Conservation (phyloP, 176 grass and related monocot genomes). For the Otatea glauca region DNA sequence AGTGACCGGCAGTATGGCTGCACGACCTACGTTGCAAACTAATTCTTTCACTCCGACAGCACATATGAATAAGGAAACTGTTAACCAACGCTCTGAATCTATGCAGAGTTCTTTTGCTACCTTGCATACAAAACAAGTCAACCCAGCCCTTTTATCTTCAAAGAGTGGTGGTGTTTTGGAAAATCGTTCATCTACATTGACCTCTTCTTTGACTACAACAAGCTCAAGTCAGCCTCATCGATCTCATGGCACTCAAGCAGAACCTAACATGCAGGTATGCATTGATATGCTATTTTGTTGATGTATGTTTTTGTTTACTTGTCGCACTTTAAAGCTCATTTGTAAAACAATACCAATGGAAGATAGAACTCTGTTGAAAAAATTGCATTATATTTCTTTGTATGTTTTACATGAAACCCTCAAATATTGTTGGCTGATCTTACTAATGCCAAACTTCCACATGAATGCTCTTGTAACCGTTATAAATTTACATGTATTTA, state of each 20-base stretch:
- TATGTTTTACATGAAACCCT: not conserved
- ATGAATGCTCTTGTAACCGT: not conserved
- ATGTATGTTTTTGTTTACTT: not conserved
- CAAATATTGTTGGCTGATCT: not conserved
- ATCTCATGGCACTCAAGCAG: slow-evolving; percentile 52
- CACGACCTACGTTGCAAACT: slow-evolving; percentile 34
- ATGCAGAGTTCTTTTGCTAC: slow-evolving; percentile 48
- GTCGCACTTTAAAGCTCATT: slow-evolving; percentile 12
- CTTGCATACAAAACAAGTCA: slow-evolving; percentile 66
- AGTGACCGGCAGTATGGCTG: slow-evolving; percentile 39
- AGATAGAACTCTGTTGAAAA: not conserved
- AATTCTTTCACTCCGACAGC: slow-evolving; percentile 50
- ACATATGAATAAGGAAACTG: slow-evolving; percentile 64
- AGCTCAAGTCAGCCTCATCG: slow-evolving; percentile 52
- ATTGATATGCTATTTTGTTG: slow-evolving; percentile 33
- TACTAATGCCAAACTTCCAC: slow-evolving; percentile 24
- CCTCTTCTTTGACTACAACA: slow-evolving; percentile 29
- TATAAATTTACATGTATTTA: not conserved
- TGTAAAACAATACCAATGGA: not conserved
- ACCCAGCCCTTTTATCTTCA: slow-evolving; percentile 46
- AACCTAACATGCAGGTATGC: slow-evolving; percentile 67
- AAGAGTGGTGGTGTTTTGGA: slow-evolving; percentile 52
- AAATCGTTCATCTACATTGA: slow-evolving; percentile 47
- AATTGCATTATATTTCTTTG: not conserved
- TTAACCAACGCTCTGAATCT: slow-evolving; percentile 50